Conservation (phyloP, 1,139 yeast genomes). For the Pneumocystis jirovecii region DNA sequence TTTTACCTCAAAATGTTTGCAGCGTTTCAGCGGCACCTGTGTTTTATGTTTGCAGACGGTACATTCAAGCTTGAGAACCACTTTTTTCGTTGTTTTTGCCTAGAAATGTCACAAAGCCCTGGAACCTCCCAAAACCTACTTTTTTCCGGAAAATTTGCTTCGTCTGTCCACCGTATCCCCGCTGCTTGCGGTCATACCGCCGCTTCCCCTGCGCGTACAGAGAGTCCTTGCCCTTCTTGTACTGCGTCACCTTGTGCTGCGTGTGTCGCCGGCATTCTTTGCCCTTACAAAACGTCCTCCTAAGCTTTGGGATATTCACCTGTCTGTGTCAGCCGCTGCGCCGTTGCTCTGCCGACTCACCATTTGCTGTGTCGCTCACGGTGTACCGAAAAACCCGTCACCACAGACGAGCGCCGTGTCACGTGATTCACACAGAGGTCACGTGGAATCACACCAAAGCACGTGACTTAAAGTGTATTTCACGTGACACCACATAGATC, state of each 20-base stretch:
- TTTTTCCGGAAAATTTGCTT: slow-evolving; percentile 99
- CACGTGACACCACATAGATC: no score
- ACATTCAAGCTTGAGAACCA: slow-evolving; percentile 98
- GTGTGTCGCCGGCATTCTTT: slow-evolving; percentile 99
- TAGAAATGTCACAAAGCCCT: background rate
- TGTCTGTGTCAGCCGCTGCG: slow-evolving; percentile 12
- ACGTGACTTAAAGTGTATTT: no score
- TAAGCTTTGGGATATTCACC: slow-evolving; percentile 99
- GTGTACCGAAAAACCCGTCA: no score
- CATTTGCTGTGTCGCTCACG: no score
- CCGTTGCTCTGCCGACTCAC: no score
- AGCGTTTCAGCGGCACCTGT: slow-evolving; percentile 96
- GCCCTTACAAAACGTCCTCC: slow-evolving; percentile 99
- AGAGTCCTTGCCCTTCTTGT: slow-evolving; percentile 37
- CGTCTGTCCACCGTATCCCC: slow-evolving; percentile 99
- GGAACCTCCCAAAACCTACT: no score
- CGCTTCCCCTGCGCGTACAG: slow-evolving; percentile 85
- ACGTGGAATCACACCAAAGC: no score
- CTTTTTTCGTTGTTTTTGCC: slow-evolving; percentile 99
- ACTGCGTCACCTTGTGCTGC: slow-evolving; percentile 99
- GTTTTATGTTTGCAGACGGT: slow-evolving; percentile 97
- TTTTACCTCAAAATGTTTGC: slow-evolving; percentile 94
- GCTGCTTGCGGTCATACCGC: slow-evolving; percentile 99
- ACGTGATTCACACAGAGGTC: no score
- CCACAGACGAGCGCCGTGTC: no score